These are phyloP conservation scores for Lizonia empirigonia DNA, from an alignment of 2,329 filamentous ascomycete species.

Conservation along the genomic window DNA sequence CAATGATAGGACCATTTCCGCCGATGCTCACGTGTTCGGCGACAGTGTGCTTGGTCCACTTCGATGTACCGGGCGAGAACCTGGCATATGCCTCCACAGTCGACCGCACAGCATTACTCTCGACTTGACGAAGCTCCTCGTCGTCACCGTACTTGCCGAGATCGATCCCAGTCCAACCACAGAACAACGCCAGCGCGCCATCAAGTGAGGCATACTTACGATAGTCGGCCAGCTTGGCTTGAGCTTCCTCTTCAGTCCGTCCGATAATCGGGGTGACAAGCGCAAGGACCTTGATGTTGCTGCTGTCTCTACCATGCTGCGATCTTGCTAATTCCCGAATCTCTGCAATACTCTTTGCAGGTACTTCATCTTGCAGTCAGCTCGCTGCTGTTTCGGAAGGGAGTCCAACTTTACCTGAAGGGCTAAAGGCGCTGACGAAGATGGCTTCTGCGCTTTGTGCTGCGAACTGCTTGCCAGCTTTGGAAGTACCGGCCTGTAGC, in stretches of 20 bases:
- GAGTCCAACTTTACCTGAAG: neutral
- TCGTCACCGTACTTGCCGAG: slow-evolving; percentile 65
- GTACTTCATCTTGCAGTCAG: slow-evolving; percentile 40
- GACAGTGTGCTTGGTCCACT: slow-evolving; percentile 75
- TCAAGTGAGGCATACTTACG: slow-evolving; percentile 66
- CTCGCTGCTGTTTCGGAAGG: neutral
- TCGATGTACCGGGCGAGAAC: slow-evolving; percentile 63
- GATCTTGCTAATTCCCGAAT: slow-evolving; percentile 62
- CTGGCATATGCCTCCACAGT: slow-evolving; percentile 62
- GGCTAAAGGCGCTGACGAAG: slow-evolving; percentile 56
- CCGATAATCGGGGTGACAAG: slow-evolving; percentile 70
- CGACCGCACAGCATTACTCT: slow-evolving; percentile 65
- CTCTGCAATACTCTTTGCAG: slow-evolving; percentile 66
- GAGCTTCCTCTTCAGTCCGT: slow-evolving; percentile 68
- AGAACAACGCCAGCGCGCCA: slow-evolving; percentile 72
- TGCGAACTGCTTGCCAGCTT: slow-evolving; percentile 68
- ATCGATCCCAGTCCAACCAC: slow-evolving; percentile 75
- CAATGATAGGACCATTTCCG: slow-evolving; percentile 67
- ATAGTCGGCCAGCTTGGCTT: slow-evolving; percentile 67
- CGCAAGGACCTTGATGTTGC: slow-evolving; percentile 70
- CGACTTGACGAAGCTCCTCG: slow-evolving; percentile 66
- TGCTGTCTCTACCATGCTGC: slow-evolving; percentile 63
- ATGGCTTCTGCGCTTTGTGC: slow-evolving; percentile 74
- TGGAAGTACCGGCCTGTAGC: slow-evolving; percentile 72
- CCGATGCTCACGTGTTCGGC: slow-evolving; percentile 71